phyloP scores from a whole-genome alignment of 208 protist species.

The Leishmania guyanensis region DNA sequence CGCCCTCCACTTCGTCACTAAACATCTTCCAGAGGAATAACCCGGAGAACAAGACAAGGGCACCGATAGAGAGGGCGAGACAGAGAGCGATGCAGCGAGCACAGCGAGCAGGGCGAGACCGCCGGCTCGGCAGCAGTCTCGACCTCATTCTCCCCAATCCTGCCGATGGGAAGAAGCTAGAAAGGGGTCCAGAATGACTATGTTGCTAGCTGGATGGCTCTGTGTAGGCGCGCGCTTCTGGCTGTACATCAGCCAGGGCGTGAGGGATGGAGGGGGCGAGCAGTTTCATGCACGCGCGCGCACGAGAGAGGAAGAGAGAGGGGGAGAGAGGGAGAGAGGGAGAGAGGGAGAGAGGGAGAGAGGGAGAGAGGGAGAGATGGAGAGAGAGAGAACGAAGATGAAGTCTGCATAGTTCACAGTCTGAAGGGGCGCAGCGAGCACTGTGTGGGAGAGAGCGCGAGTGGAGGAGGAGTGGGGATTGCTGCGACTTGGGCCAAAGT shows the following conservation, averaged over 20 bases:
- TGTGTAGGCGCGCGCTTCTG: not conserved
- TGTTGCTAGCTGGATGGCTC: not conserved
- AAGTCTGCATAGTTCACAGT: too few species aligned
- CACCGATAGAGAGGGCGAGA: not conserved
- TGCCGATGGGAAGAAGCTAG: not conserved
- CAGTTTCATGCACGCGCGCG: too few species aligned
- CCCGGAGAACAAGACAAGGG: not conserved
- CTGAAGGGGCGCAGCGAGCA: too few species aligned
- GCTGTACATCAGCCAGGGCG: not conserved
- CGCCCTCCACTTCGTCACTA: not conserved
- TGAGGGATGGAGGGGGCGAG: not conserved
- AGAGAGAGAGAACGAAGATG: too few species aligned
- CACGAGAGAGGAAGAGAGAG: too few species aligned
- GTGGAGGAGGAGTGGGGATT: not conserved
- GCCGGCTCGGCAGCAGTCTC: constrained; percentile 7
- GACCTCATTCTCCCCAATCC: constrained; percentile 1
- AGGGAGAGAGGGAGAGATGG: too few species aligned
- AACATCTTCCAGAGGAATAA: not conserved
- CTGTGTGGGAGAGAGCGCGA: not conserved
- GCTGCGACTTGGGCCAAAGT: not conserved
- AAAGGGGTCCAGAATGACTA: not conserved
- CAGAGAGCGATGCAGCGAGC: not conserved
- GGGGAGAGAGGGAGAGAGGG: too few species aligned
- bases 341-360: too few species aligned
- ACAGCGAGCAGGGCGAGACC: constrained; percentile 10